Percentiles rank a stretch among this genome's conserved stretches.
Evolutionary conservation across 306 rosid species (phyloP).

Genomic region (Vigna nakashimae): DNA sequence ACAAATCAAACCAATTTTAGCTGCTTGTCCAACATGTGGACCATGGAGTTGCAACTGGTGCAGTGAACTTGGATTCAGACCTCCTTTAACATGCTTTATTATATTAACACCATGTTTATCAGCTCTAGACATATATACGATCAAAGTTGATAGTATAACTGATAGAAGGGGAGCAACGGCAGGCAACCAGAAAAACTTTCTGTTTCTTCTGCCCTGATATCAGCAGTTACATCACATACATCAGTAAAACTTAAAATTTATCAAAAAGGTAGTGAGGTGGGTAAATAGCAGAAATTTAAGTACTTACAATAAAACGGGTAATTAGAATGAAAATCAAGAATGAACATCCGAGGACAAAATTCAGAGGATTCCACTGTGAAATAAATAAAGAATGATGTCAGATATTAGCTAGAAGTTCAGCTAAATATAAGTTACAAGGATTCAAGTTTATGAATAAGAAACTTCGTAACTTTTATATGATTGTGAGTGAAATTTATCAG

Average conservation of each 20-base stretch:
- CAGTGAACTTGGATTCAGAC: conserved; percentile 74
- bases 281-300: not conserved
- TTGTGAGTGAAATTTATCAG: not conserved
- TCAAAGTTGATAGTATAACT: conserved; percentile 73
- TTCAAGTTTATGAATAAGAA: conserved; percentile 2
- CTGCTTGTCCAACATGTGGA: conserved; percentile 70
- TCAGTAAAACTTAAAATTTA: conserved; percentile 17
- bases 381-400: conserved; percentile 2
- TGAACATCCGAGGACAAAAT: conserved; percentile 74
- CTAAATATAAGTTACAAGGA: not conserved
- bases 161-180: conserved; percentile 80
- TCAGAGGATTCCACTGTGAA: conserved; percentile 75
- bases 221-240: not conserved
- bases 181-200: conserved; percentile 78
- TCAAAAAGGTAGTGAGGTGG: not conserved
- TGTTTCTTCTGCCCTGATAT: conserved; percentile 78
- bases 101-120: conserved; percentile 79
- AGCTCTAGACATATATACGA: conserved; percentile 72
- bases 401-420: conserved; percentile 9
- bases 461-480: not conserved
- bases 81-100: conserved; percentile 69
- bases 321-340: conserved; percentile 77
- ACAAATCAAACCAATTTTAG: conserved; percentile 73
- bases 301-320: conserved; percentile 74
- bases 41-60: conserved; percentile 63